Evolutionary conservation across 257 asterid genomes (phyloP), one percentile per base, ranked within the genome.

Genomic region (Marsdenia floribunda): DNA sequence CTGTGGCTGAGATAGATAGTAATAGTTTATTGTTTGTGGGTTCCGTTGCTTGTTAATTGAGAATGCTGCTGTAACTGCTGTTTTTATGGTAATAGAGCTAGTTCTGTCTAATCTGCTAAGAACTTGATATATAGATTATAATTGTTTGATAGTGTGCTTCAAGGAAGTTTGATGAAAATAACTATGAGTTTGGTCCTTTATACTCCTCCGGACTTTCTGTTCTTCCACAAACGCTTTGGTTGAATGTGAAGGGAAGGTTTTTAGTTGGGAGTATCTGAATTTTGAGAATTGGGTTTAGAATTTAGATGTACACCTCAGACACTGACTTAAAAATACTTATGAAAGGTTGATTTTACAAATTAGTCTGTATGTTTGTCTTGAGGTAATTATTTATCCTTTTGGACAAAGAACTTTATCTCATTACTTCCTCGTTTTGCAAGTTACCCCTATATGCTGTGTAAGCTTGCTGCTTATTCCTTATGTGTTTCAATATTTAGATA

Each of bases 11-110:
- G 21, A 16, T 5, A 19, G 54, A 44, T 44, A 44, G 49, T 44
- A 44, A 44, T 65, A 7, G 70, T 63, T 16, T 33, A 19, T 6
- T 21, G 72, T 64, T 64, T 65, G 19, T 16, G 78, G 78, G 52
- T 72, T 65, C 40, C 8, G 14, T 10, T 5, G 12, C 65, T 55
- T 65, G 21, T 47, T 46, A 55, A 47, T 61, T 55, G n/a, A 18
- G 44, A 18, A 33, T 44, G 37, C 16, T 12, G 13, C 42, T 6
- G 12, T 38, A 9, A 29, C 16, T 12, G 19, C 1, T 14, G 3
- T 63, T 63, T 63, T 12, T 61, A 58, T 12, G 67, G 67, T 63
- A 35, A 46, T 63, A 14, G 46, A 63, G 67, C 33, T 16, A 33
- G 13, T 63, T 33, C 69, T 63, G 46, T 33, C 5, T 65, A 19